Conservation (phyloP, 495 filamentous ascomycete species). For the Hamigera avellanea region DNA sequence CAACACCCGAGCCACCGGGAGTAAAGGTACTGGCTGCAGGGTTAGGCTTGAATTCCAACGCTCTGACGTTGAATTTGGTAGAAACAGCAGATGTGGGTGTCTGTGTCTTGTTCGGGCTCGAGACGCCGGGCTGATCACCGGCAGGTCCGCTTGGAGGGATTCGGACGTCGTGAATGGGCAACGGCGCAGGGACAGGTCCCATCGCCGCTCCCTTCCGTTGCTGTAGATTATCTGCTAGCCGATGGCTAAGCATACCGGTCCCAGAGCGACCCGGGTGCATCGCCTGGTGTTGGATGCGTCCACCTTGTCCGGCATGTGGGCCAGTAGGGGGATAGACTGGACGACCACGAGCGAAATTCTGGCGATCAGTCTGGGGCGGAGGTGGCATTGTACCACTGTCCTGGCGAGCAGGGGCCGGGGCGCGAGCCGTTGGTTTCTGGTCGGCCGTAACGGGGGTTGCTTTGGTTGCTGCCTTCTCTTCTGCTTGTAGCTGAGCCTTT, state of each 20-base stretch:
- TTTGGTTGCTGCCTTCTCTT: conserved; percentile 42
- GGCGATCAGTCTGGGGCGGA: conserved; percentile 29
- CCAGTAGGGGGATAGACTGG: conserved; percentile 36
- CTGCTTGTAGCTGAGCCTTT: conserved; percentile 58
- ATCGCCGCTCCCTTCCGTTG: conserved; percentile 40
- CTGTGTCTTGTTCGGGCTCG: conserved; percentile 34
- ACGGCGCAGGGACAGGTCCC: conserved; percentile 36
- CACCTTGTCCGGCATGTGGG: conserved; percentile 24
- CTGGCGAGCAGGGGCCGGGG: conserved; percentile 17
- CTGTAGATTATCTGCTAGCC: conserved; percentile 43
- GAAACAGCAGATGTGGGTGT: conserved; percentile 40
- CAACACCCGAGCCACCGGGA: conserved; percentile 47
- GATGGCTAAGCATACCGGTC: conserved; percentile 39
- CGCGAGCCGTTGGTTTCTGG: conserved; percentile 20
- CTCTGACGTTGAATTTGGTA: conserved; percentile 69
- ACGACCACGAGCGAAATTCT: conserved; percentile 29
- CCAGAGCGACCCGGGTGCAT: conserved; percentile 29
- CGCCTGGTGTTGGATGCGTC: conserved; percentile 28
- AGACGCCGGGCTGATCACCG: conserved; percentile 28
- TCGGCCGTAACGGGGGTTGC: conserved; percentile 20
- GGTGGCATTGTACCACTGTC: conserved; percentile 23
- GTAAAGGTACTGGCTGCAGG: conserved; percentile 68
- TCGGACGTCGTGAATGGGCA: conserved; percentile 42
- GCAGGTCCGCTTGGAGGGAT: conserved; percentile 38
- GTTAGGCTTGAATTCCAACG: conserved; percentile 74